These are phyloP conservation scores for Exserohilum turcica DNA, from an alignment of 2,329 filamentous ascomycete genomes.

Conservation along the genomic window DNA sequence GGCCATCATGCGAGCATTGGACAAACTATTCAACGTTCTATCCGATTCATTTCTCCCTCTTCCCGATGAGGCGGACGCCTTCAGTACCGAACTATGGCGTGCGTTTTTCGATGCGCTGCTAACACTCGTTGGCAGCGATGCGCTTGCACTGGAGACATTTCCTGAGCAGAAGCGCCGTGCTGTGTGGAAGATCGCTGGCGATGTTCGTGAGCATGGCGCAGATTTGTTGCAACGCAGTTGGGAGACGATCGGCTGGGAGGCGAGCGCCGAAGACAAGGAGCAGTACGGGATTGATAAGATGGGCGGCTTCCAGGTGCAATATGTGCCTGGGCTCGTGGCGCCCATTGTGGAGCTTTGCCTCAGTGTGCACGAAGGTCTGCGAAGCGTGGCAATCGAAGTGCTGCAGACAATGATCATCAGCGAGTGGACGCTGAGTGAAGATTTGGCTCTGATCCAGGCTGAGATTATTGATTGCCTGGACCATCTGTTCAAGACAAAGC, in stretches of 20 bases:
- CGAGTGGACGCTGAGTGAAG: conserved; percentile 95
- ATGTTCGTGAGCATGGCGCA: conserved; percentile 89
- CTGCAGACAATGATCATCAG: conserved; percentile 98
- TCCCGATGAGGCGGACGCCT: conserved; percentile 87
- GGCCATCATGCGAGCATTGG: conserved; percentile 82
- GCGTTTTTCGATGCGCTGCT: conserved; percentile 88
- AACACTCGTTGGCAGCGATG: conserved; percentile 85
- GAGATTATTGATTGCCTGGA: conserved; percentile 97
- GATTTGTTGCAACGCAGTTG: conserved; percentile 83
- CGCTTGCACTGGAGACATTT: conserved; percentile 90
- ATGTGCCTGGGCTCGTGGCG: conserved; percentile 87
- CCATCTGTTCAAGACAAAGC: conserved; percentile 84
- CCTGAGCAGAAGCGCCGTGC: conserved; percentile 94
- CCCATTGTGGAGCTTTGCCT: conserved; percentile 93
- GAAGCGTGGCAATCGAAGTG: conserved; percentile 88
- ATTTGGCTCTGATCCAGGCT: conserved; percentile 87
- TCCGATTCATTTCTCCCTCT: conserved; percentile 84
- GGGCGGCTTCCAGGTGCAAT: conserved; percentile 97
- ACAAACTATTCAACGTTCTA: conserved; percentile 79
- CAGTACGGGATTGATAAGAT: conserved; percentile 81
- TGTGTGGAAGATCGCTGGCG: conserved; percentile 98
- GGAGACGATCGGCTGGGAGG: conserved; percentile 98
- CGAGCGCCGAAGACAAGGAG: conserved; percentile 74
- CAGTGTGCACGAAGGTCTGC: conserved; percentile 89
- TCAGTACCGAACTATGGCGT: conserved; percentile 94